phyloP scores from a whole-genome alignment of 306 rosid genomes.

The Inga leiocalycina region DNA sequence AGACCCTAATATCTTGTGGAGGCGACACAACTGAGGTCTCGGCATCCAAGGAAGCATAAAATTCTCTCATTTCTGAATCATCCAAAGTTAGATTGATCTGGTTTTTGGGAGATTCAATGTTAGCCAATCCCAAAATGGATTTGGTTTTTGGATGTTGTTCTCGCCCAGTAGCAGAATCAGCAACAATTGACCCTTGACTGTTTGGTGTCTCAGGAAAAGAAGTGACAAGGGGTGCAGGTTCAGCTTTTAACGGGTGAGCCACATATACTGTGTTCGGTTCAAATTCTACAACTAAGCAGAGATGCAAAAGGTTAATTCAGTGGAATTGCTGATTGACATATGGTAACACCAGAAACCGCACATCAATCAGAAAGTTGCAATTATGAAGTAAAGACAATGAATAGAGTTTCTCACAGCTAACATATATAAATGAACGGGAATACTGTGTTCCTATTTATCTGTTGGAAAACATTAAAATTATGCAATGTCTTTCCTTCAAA shows the following conservation, averaged over 20 bases:
- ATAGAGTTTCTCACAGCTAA: constrained; percentile 10
- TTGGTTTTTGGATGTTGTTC: constrained; percentile 33
- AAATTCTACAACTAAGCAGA: constrained; percentile 39
- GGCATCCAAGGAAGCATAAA: constrained; percentile 53
- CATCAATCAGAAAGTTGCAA: constrained; percentile 27
- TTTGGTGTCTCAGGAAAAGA: constrained; percentile 28
- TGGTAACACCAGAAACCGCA: constrained; percentile 24
- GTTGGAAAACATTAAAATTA: background rate
- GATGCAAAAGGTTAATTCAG: constrained; percentile 16
- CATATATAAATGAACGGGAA: background rate
- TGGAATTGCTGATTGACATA: constrained; percentile 9
- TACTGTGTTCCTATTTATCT: background rate
- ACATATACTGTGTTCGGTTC: constrained; percentile 35
- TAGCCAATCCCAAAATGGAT: constrained; percentile 25
- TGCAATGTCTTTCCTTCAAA: background rate
- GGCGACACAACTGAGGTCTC: constrained; percentile 41
- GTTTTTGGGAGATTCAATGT: constrained; percentile 36
- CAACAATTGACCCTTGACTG: constrained; percentile 15
- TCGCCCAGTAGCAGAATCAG: constrained; percentile 20
- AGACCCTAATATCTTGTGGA: constrained; percentile 25
- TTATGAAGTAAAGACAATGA: background rate
- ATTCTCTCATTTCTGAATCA: constrained; percentile 52
- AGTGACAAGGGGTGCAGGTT: constrained; percentile 40
- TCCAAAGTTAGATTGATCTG: constrained; percentile 39
- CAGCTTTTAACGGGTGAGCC: constrained; percentile 46